Evolutionary conservation across 2,329 filamentous ascomycete genomes (phyloP), one percentile per base, ranked within the genome.

Genomic region (Magnaporthales sp.): DNA sequence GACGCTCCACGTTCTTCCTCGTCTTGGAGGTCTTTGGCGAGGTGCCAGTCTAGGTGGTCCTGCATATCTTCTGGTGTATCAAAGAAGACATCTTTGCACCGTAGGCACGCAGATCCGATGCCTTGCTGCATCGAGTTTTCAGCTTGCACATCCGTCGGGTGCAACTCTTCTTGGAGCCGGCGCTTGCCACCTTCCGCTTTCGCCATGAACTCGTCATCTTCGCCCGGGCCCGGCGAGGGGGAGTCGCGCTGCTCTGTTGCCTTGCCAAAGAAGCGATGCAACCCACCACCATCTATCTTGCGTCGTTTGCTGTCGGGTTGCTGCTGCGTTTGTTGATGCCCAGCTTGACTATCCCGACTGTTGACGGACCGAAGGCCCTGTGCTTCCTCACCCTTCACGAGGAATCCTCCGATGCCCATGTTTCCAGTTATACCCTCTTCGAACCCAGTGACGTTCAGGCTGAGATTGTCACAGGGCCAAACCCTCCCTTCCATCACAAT

Each of bases 381-480:
- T 68, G 86, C 86, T 74, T 89, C 87, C 46, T 90, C 86, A 46
- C 88, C 89, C 78, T 89, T 89, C 29, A 97, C 81, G n/a, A 99
- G 81, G 73, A 97, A 98, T 0, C 86, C 84, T 61, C 90, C 89
- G 70, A 99, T 98, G 38, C 90, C 91, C 81, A 89, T 89, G 73
- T 97, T 98, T 5, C 91, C 90, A 56, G 84, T 87, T 67, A 94
- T 81, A 2, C 92, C 91, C 70, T 97, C 93, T 75, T 98, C 93
- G 70, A 98, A 97, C 0, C 92, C 93, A n/a, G 88, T 89, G 27
- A 98, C 92, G 70, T 90, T 93, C 62, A 98, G 79, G 67, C 91
- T 95, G 9, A 99, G 81, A 74, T 97, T 95, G n/a, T 88, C 83
- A 74, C 95, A 98, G 7, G 95, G 95, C 92, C 93, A 98, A 19